Conservation (phyloP, 129 eudicot species). For the Lactuca sativa region DNA sequence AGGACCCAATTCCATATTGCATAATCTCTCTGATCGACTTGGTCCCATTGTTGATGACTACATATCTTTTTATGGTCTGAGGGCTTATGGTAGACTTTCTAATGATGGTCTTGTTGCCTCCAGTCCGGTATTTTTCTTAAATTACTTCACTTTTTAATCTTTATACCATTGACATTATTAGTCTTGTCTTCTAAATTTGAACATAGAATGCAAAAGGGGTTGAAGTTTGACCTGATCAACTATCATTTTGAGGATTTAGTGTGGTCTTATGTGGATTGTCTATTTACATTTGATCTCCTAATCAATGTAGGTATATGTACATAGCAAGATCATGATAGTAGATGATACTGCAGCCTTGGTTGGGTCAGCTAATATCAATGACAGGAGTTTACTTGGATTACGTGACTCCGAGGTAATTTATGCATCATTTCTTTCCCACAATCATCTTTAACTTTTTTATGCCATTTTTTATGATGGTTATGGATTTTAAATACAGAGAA, state of each 20-base stretch:
- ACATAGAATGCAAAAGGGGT: not conserved
- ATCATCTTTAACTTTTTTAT: not conserved
- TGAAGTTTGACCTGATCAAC: conserved; percentile 2
- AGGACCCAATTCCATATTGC: conserved; percentile 81
- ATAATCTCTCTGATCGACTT: conserved; percentile 65
- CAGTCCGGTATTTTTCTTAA: conserved; percentile 67
- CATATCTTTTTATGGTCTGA: conserved; percentile 92
- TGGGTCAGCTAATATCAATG: conserved; percentile 97
- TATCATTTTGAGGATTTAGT: not conserved
- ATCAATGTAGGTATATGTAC: conserved; percentile 74
- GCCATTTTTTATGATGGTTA: no score
- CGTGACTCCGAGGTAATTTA: conserved; percentile 85
- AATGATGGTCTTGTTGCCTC: conserved; percentile 82
- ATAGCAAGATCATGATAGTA: conserved; percentile 93
- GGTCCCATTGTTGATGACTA: conserved; percentile 87
- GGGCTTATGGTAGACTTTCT: conserved; percentile 84
- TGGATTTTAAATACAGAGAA: no score
- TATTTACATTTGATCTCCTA: conserved; percentile 1
- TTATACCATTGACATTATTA: not conserved
- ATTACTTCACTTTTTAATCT: not conserved
- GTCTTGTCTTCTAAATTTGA: not conserved
- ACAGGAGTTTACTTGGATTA: conserved; percentile 95
- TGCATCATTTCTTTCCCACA: not conserved
- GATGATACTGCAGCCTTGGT: conserved; percentile 76
- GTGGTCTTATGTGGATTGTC: not conserved